phyloP scores from a whole-genome alignment of 2,329 filamentous ascomycete species.

The Xylaria sp. region DNA sequence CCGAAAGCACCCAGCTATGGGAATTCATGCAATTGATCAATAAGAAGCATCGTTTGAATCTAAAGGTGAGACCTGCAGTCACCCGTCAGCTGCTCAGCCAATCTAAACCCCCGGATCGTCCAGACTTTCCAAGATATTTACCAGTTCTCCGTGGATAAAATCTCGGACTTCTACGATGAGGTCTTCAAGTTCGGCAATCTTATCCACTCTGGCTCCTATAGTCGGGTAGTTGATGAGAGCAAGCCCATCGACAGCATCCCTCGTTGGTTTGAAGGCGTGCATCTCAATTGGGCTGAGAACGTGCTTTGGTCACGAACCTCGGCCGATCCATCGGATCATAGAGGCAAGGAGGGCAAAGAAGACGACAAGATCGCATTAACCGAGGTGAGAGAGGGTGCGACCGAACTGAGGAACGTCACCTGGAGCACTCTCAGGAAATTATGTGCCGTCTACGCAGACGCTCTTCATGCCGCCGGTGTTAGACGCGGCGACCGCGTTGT shows the following conservation, averaged over 20 bases:
- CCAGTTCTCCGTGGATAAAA: constrained; percentile 71
- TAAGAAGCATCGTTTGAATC: constrained; percentile 61
- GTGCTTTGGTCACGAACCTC: constrained; percentile 70
- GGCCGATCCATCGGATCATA: constrained; percentile 55
- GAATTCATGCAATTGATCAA: constrained; percentile 75
- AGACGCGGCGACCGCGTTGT: constrained; percentile 78
- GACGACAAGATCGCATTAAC: constrained; percentile 77
- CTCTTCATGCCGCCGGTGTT: constrained; percentile 74
- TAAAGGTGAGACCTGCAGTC: constrained; percentile 62
- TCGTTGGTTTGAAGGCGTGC: constrained; percentile 79
- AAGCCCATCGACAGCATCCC: constrained; percentile 77
- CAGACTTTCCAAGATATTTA: constrained; percentile 78
- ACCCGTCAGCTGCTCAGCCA: background rate
- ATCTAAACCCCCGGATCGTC: constrained; percentile 15
- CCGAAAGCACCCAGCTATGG: constrained; percentile 72
- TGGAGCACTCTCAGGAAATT: constrained; percentile 73
- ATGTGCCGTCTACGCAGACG: constrained; percentile 70
- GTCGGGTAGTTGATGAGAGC: constrained; percentile 73
- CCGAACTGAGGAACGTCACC: constrained; percentile 66
- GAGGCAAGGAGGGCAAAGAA: constrained; percentile 71
- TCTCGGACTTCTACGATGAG: constrained; percentile 72
- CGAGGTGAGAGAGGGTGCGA: constrained; percentile 76
- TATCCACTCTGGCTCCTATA: constrained; percentile 71
- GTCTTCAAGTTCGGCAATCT: constrained; percentile 69
- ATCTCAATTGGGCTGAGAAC: constrained; percentile 84